Evolutionary conservation across 73 alveolate genomes (phyloP), one percentile per base, ranked within the genome.

Genomic region (Paramecium octaurelia): DNA sequence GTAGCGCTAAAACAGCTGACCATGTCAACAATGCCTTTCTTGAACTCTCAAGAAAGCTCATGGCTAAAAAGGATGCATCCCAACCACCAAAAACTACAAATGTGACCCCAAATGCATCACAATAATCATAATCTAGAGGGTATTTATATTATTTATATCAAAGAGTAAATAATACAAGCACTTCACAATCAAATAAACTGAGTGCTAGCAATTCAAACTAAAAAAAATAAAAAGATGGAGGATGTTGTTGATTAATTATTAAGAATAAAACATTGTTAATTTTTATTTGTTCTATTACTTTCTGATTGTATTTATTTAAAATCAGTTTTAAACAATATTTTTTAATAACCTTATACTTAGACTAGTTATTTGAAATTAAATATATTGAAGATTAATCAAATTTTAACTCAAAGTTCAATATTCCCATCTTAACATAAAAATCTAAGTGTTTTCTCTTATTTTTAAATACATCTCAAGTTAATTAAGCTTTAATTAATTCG

Each of bases 1-100:
- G 92, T 18, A 70, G 92, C 44, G 92, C 94, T 1, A 89, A 89
- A 70, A 89, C 92, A 40, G 54, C 94, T 42, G 94, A 89, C 48
- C 84, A 89, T 58, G 88, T 89, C 21, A 83, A 89, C 16, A 35
- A 89, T 29, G 94, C 94, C 4, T 89, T 89, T 31, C 92, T 89
- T 11, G 85, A 59, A 23, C 27, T 89, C 7, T 89, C 94, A 20
- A 69, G 88, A 43, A 89, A 83, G 44, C 57, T 89, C 7, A 89
- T 89, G 92, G 87, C 94, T 31, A 89, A 89, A 46, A 89, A 89
- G 70, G 94, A 89, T 89, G 94, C 94, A 0, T 48, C 36, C 18
- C 35, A 75, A 75, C 88, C 88, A 75, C 88, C 57, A n/a, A 80
- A 75, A 75, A 3, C 84, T 6, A 27, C 44, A 3, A 64, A 21